These are phyloP conservation scores for Acer negundo DNA, from an alignment of 345 rosid genomes.

Conservation along the genomic window DNA sequence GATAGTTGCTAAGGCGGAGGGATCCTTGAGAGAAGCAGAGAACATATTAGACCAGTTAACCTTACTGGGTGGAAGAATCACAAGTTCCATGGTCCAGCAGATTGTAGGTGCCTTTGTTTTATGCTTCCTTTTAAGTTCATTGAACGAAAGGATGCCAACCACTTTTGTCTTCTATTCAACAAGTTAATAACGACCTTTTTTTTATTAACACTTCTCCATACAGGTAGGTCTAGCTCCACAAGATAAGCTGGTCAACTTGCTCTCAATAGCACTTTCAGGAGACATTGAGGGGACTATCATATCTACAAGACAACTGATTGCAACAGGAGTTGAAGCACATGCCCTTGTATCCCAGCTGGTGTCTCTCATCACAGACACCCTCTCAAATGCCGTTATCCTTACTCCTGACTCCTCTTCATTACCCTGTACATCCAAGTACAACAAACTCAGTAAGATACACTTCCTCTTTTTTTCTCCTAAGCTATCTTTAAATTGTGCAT, in stretches of 20 bases:
- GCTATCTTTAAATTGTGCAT: background rate
- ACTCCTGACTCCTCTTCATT: constrained; percentile 9
- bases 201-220: background rate
- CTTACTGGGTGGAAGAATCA: constrained; percentile 31
- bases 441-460: constrained; percentile 11
- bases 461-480: background rate
- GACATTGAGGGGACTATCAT: constrained; percentile 34
- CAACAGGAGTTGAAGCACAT: constrained; percentile 33
- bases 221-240: constrained; percentile 37
- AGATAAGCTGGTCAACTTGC: constrained; percentile 32
- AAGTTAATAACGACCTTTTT: background rate
- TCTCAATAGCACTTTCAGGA: constrained; percentile 31
- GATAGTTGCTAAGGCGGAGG: constrained; percentile 35
- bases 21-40: constrained; percentile 47
- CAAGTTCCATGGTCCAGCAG: constrained; percentile 35
- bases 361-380: constrained; percentile 33
- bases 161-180: background rate
- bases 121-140: background rate
- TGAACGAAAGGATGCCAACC: background rate
- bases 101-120: constrained; percentile 24
- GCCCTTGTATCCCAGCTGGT: constrained; percentile 33
- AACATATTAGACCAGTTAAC: constrained; percentile 36
- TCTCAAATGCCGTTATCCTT: constrained; percentile 21
- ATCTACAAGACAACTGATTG: constrained; percentile 24
- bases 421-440: constrained; percentile 21